These are phyloP conservation scores for Agaricales sp. DNA, from an alignment of 1,284 basidiomycete genomes.

Conservation along the genomic window DNA sequence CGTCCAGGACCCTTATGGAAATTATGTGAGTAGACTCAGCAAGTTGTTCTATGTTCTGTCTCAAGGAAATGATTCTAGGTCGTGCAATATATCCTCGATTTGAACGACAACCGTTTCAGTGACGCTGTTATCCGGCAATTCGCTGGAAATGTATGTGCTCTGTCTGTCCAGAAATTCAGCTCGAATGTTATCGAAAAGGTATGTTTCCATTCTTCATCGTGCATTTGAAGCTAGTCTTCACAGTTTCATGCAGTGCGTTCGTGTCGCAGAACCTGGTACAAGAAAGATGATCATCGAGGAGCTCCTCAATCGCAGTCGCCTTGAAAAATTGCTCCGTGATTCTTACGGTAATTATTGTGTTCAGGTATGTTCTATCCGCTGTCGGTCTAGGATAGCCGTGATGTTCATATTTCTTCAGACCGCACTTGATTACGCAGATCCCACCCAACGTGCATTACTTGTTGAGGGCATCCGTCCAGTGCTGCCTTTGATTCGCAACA, in stretches of 20 bases:
- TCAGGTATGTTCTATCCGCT: constrained; percentile 48
- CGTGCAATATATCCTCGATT: constrained; percentile 94
- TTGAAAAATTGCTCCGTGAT: constrained; percentile 93
- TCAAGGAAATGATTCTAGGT: constrained; percentile 38
- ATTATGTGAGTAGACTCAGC: constrained; percentile 59
- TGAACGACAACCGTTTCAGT: constrained; percentile 97
- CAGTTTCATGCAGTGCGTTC: constrained; percentile 66
- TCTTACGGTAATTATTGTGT: constrained; percentile 95
- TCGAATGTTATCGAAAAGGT: constrained; percentile 93
- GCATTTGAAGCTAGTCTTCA: constrained; percentile 10
- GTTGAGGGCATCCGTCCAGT: constrained; percentile 97
- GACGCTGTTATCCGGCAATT: constrained; percentile 98
- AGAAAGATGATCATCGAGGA: constrained; percentile 96
- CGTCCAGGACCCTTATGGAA: constrained; percentile 98
- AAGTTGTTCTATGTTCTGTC: constrained; percentile 2
- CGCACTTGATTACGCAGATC: constrained; percentile 91
- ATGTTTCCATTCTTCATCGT: constrained; percentile 9
- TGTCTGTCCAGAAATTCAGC: constrained; percentile 98
- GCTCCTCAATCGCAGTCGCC: constrained; percentile 84
- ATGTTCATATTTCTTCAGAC: constrained; percentile 43
- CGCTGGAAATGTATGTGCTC: constrained; percentile 92
- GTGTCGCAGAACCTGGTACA: constrained; percentile 91
- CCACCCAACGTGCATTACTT: constrained; percentile 72
- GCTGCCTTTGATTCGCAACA: constrained; percentile 91
- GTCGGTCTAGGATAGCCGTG: constrained; percentile 6